phyloP scores from a whole-genome alignment of 306 rosid species.

The Calophaca sinica region DNA sequence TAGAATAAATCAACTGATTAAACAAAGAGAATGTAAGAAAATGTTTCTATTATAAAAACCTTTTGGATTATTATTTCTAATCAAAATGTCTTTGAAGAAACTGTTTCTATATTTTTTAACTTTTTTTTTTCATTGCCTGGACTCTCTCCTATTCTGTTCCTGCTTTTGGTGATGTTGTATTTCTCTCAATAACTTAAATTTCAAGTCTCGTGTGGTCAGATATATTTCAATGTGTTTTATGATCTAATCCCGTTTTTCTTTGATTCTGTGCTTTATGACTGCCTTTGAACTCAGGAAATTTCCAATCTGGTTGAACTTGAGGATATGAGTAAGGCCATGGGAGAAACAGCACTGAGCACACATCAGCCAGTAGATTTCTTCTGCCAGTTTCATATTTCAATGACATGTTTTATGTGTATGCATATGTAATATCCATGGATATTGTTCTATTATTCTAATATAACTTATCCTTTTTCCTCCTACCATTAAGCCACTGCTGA shows the following conservation, averaged over 20 bases:
- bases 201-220: not conserved
- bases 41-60: too few relatives aligned
- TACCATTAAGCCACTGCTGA: slow-evolving; percentile 69
- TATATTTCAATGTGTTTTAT: slow-evolving; percentile 4
- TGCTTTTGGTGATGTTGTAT: too few relatives aligned
- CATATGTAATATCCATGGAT: not conserved
- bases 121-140: too few relatives aligned
- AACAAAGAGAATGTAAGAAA: too few relatives aligned
- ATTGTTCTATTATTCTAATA: slow-evolving; percentile 45
- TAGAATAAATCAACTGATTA: too few relatives aligned
- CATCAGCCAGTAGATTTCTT: slow-evolving; percentile 56
- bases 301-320: slow-evolving; percentile 41
- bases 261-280: slow-evolving; percentile 11
- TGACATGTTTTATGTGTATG: slow-evolving; percentile 14
- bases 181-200: not conserved
- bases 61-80: too few relatives aligned
- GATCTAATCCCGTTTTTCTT: slow-evolving; percentile 14
- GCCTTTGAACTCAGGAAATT: slow-evolving; percentile 46
- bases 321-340: slow-evolving; percentile 43
- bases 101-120: too few relatives aligned
- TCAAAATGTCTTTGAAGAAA: too few relatives aligned
- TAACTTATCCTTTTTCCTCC: slow-evolving; percentile 30
- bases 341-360: slow-evolving; percentile 33
- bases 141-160: too few relatives aligned
- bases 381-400: slow-evolving; percentile 31